Evolutionary conservation across 306 rosid genomes (phyloP).

Genomic region (Lupinus albus): DNA sequence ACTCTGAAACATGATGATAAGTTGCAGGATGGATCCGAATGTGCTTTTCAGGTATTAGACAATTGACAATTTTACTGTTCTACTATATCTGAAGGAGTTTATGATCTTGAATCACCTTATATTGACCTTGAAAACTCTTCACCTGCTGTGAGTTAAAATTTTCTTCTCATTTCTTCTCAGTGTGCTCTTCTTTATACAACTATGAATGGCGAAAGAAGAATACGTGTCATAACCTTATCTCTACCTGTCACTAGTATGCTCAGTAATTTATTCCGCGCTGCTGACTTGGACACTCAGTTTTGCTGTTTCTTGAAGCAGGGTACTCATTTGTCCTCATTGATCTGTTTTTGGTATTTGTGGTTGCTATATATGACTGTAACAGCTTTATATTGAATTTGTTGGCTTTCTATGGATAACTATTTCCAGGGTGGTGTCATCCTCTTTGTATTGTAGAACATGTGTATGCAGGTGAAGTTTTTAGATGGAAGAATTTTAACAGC

Average conservation of each 20-base stretch:
- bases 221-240: conserved; percentile 84
- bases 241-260: conserved; percentile 96
- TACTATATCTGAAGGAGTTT: conserved; percentile 26
- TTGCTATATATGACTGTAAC: conserved; percentile 25
- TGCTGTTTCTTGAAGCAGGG: conserved; percentile 97
- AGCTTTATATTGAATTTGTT: conserved; percentile 24
- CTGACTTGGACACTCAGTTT: conserved; percentile 95
- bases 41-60: conserved; percentile 84
- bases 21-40: conserved; percentile 96
- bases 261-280: conserved; percentile 92
- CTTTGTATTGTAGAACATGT: conserved; percentile 13
- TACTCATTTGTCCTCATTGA: conserved; percentile 38
- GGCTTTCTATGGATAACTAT: neutral
- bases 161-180: conserved; percentile 50
- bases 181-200: conserved; percentile 99
- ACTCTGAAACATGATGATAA: conserved; percentile 92
- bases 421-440: conserved; percentile 33
- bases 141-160: conserved; percentile 1
- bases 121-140: conserved; percentile 23
- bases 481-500: conserved; percentile 28
- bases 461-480: conserved; percentile 13
- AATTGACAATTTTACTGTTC: conserved; percentile 36
- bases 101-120: conserved; percentile 19
- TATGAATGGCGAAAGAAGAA: conserved; percentile 88
- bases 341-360: conserved; percentile 4